Evolutionary conservation across 73 alveolate species (phyloP).

Genomic region (Symbiodinium natans): DNA sequence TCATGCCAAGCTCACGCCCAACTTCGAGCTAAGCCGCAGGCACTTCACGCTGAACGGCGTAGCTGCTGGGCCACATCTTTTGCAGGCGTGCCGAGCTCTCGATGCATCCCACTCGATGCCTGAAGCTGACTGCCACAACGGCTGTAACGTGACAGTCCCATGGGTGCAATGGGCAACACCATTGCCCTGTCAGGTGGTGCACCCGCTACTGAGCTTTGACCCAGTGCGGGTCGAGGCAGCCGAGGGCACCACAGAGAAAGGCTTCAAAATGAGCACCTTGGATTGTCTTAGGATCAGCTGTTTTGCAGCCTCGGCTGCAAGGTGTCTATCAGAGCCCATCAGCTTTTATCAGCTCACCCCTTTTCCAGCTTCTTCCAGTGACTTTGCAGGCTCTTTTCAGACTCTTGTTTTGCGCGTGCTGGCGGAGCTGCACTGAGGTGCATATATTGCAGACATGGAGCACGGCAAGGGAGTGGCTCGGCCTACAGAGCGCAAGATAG

Average conservation of each 20-base stretch:
- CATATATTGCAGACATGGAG: constrained; percentile 83
- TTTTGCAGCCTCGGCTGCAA: no score
- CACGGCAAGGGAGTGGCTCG: constrained; percentile 88
- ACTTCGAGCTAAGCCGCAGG: not conserved
- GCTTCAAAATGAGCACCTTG: not conserved
- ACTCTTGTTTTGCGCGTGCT: not conserved
- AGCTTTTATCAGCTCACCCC: not conserved
- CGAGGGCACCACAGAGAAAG: not conserved
- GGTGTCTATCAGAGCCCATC: no score
- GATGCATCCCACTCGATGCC: not conserved
- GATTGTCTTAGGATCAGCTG: no score
- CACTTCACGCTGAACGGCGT: constrained; percentile 73
- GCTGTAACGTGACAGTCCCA: no score
- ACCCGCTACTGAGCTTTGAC: constrained; percentile 80
- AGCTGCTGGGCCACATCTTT: constrained; percentile 30
- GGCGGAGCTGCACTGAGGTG: not conserved
- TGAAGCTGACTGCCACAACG: no score
- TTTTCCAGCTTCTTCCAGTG: not conserved
- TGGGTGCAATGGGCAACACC: no score
- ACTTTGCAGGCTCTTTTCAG: not conserved
- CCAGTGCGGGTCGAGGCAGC: constrained; percentile 86
- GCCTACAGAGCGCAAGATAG: not conserved
- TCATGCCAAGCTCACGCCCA: not conserved
- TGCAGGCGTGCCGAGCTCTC: constrained; percentile 2
- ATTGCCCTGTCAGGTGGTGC: constrained; percentile 21